These are phyloP conservation scores for Heliamphora exappendiculata DNA, from an alignment of 148 eudicot species.

Conservation along the genomic window DNA sequence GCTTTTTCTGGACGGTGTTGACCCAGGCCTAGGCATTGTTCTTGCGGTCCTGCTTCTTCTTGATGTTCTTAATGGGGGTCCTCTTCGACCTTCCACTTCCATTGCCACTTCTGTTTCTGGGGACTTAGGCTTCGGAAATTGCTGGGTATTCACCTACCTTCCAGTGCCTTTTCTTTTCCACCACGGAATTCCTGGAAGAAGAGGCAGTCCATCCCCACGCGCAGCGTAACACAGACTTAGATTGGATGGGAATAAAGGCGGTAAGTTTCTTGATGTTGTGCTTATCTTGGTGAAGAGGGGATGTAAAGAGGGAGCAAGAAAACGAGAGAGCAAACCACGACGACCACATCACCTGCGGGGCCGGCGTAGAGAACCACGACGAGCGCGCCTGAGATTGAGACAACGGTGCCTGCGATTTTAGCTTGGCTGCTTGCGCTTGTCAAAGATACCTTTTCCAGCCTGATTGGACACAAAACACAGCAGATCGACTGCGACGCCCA, in stretches of 20 bases:
- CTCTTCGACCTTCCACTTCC: constrained; percentile 25
- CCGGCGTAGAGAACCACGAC: no score
- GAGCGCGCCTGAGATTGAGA: no score
- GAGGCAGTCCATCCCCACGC: constrained; percentile 7
- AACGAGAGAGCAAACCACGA: constrained; percentile 24
- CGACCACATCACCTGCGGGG: no score
- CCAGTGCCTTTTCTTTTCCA: constrained; percentile 53
- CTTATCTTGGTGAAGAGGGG: constrained; percentile 20
- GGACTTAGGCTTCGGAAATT: constrained; percentile 23
- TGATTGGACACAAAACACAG: no score
- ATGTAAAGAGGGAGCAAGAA: constrained; percentile 35
- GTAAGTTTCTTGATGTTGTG: neutral
- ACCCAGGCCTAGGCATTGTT: constrained; percentile 70
- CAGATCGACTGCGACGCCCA: no score
- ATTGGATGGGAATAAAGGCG: neutral
- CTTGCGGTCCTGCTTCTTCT: constrained; percentile 63
- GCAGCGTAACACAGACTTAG: constrained; percentile 14
- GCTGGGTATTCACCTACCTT: constrained; percentile 74
- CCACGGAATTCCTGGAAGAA: constrained; percentile 22
- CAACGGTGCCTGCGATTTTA: no score
- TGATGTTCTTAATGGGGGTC: constrained; percentile 57
- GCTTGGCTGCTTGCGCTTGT: no score
- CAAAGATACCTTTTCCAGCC: no score
- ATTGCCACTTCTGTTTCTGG: constrained; percentile 8
- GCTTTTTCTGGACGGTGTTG: constrained; percentile 64